phyloP scores from a whole-genome alignment of 2,329 filamentous ascomycete genomes.

The Aureobasidium sp. region DNA sequence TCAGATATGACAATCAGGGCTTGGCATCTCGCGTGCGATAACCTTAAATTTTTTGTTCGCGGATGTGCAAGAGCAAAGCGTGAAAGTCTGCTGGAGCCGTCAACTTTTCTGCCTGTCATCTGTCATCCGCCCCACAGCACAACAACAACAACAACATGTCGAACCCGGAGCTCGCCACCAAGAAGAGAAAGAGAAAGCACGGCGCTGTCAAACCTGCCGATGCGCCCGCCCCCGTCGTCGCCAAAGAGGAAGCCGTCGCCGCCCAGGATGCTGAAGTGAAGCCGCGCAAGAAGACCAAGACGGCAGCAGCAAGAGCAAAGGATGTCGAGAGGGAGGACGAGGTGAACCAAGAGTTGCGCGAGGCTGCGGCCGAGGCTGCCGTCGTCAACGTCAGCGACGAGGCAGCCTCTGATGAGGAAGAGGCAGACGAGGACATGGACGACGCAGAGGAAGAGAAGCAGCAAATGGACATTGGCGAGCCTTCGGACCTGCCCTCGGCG shows the following conservation, averaged over 20 bases:
- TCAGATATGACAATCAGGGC: neutral
- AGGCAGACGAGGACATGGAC: slow-evolving; percentile 25
- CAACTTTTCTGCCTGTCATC: neutral
- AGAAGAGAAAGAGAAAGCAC: slow-evolving; percentile 43
- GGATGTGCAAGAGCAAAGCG: neutral
- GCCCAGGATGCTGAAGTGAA: slow-evolving; percentile 20
- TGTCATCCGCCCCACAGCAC: neutral
- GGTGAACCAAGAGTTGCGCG: slow-evolving; percentile 27
- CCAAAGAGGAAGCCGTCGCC: neutral
- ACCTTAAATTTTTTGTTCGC: slow-evolving; percentile 10
- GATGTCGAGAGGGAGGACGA: slow-evolving; percentile 26
- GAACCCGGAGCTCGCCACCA: slow-evolving; percentile 31
- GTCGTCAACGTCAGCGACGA: slow-evolving; percentile 27
- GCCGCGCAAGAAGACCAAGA: slow-evolving; percentile 33
- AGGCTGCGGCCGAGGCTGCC: slow-evolving; percentile 19
- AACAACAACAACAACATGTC: slow-evolving; percentile 27
- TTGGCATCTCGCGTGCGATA: slow-evolving; percentile 2
- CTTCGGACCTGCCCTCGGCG: slow-evolving; percentile 45
- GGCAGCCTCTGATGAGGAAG: slow-evolving; percentile 28
- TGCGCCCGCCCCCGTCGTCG: slow-evolving; percentile 22
- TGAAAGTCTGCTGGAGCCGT: neutral
- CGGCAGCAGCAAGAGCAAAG: slow-evolving; percentile 21
- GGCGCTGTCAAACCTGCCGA: slow-evolving; percentile 26
- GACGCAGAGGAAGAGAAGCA: slow-evolving; percentile 22
- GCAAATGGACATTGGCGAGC: slow-evolving; percentile 24